Conservation (phyloP, 345 rosid species). For the Gossypium thurberi region DNA sequence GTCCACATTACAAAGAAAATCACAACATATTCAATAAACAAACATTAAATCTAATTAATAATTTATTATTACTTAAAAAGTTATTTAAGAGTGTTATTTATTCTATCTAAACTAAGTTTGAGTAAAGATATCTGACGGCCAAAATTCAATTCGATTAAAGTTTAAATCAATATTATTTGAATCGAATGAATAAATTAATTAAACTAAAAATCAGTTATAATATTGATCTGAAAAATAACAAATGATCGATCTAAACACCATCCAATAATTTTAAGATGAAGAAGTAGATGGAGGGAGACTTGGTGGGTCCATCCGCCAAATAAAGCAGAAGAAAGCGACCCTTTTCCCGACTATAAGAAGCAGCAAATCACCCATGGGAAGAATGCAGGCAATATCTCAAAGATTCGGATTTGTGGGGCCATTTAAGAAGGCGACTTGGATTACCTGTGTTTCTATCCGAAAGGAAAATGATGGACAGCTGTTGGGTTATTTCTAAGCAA, state of each 20-base stretch:
- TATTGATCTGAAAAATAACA: too few relatives aligned
- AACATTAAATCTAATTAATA: too few relatives aligned
- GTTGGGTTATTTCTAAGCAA: slow-evolving; percentile 2
- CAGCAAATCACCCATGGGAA: slow-evolving; percentile 14
- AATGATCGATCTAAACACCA: too few relatives aligned
- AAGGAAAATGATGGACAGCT: slow-evolving; percentile 1
- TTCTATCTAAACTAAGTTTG: too few relatives aligned
- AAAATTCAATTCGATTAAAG: too few relatives aligned
- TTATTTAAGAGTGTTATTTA: too few relatives aligned
- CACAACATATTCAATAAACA: too few relatives aligned
- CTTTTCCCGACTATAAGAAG: slow-evolving; percentile 1
- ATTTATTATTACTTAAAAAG: too few relatives aligned
- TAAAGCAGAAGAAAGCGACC: not conserved
- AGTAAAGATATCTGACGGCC: rapidly evolving
- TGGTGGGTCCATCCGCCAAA: slow-evolving; percentile 21
- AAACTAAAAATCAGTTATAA: too few relatives aligned
- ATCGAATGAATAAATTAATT: rapidly evolving
- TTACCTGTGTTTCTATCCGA: not conserved
- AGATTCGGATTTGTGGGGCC: slow-evolving; percentile 23
- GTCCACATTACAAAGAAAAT: too few relatives aligned
- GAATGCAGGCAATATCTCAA: slow-evolving; percentile 19
- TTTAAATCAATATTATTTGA: too few relatives aligned
- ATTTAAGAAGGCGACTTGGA: not conserved
- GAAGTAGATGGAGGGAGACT: not conserved
- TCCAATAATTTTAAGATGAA: too few relatives aligned